phyloP scores from a whole-genome alignment of 2,329 filamentous ascomycete species.

The Ustulina deusta region DNA sequence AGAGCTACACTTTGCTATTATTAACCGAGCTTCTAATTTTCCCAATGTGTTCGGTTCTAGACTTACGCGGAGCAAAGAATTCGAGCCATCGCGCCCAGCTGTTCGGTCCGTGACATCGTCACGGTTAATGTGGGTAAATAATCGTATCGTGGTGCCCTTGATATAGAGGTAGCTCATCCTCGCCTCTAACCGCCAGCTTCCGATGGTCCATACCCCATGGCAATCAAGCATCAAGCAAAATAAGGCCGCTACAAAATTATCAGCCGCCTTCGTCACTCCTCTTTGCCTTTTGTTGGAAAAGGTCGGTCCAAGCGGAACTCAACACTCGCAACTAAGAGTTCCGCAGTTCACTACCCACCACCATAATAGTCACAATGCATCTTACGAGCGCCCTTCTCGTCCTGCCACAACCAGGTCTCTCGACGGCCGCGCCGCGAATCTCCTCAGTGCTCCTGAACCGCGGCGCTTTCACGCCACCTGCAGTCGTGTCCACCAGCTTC shows the following conservation, averaged over 20 bases:
- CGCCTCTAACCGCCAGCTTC: not conserved
- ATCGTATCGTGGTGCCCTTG: slow-evolving; percentile 3
- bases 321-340: not conserved
- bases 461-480: slow-evolving; percentile 35
- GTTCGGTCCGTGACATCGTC: slow-evolving; percentile 5
- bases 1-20: slow-evolving; percentile 17
- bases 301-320: no score
- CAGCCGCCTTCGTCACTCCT: not conserved
- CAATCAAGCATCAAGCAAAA: not conserved
- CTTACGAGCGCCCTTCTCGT: slow-evolving; percentile 6
- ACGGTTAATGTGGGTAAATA: slow-evolving; percentile 38
- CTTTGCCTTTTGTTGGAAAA: not conserved
- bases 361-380: slow-evolving; percentile 15
- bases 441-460: not conserved
- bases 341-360: not conserved
- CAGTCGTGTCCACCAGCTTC: slow-evolving; percentile 38
- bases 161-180: slow-evolving; percentile 19
- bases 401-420: slow-evolving; percentile 13
- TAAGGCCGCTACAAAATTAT: not conserved
- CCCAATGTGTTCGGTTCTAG: slow-evolving; percentile 18
- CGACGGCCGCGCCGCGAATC: slow-evolving; percentile 27
- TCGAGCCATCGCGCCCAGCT: slow-evolving; percentile 4
- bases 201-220: not conserved
- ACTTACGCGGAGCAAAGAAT: not conserved
- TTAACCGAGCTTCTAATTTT: slow-evolving; percentile 32